Conservation (phyloP, 2,329 filamentous ascomycete species). For the Pseudogymnoascus sp. region DNA sequence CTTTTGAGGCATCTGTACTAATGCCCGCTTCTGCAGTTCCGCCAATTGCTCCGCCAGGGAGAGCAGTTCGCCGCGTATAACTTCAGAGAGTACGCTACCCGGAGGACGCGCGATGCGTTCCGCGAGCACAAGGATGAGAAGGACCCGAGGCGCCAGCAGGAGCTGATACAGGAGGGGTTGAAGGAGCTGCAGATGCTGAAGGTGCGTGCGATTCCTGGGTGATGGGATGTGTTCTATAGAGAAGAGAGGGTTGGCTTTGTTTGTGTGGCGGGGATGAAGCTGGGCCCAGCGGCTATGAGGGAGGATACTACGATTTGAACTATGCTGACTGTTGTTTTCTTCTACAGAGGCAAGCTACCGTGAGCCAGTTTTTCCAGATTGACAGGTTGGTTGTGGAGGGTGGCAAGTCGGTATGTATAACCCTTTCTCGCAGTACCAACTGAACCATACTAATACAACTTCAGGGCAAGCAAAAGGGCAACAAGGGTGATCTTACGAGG, state of each 20-base stretch:
- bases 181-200: constrained; percentile 85
- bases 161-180: constrained; percentile 80
- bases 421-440: neutral
- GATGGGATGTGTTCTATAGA: neutral
- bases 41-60: constrained; percentile 80
- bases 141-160: constrained; percentile 73
- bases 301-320: neutral
- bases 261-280: neutral
- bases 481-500: constrained; percentile 60
- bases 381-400: constrained; percentile 90
- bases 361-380: constrained; percentile 91
- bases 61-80: constrained; percentile 90
- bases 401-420: constrained; percentile 60
- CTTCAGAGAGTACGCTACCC: constrained; percentile 92
- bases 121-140: constrained; percentile 66
- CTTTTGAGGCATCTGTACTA: neutral
- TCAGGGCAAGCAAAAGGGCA: constrained; percentile 63
- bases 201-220: constrained; percentile 47
- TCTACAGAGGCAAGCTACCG: constrained; percentile 79
- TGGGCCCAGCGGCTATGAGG: no score
- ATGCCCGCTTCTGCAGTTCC: constrained; percentile 55
- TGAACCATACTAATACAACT: neutral
- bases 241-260: neutral
- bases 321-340: constrained; percentile 15
- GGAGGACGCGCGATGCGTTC: constrained; percentile 86